Evolutionary conservation across 495 filamentous ascomycete species (phyloP), one percentile per base, ranked within the genome.

Genomic region (Extremus antarcticus): DNA sequence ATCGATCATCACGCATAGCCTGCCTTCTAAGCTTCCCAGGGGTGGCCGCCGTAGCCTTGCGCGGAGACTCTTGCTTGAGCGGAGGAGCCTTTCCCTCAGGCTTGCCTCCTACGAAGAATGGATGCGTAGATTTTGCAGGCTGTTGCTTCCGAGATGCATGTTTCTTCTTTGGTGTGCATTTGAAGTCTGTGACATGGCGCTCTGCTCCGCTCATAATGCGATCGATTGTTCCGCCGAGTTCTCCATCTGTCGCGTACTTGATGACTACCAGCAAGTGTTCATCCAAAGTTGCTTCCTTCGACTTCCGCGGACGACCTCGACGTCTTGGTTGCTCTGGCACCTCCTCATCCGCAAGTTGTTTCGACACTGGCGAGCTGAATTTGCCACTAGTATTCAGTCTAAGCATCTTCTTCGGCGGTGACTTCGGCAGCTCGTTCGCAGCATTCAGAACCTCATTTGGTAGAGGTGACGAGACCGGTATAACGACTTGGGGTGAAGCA

Each of bases 61-160:
- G 58, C 21, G 50, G 57, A 20, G 55, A 58, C 35, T 50, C 50
- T 1, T 47, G 62, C 39, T 58, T 61, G 50, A 47, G 47, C 49
- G 25, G 25, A 46, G 7, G 41, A 25, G 32, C 57, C 49, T 49
- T 63, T 11, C 20, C 51, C 24, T 63, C 51, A 17, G 59, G 66
- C 41, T 58, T 1, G 54, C 78, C 78, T 4, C 73, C 75, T 3
- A 75, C 50, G 63, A 95, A 95, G 63, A 95, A 94, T 0, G 90
- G 90, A 70, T 94, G 90, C 0, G 85, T 84, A 1, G 78, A 56
- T 63, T 87, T 94, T 21, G 68, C 51, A 25, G 78, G 68, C n/a
- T 51, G 25, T 20, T 23, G 19, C 25, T 66, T 68, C 15, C 52
- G 55, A 23, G 69, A 62, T 53, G 68, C 69, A 43, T 46, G 20